Evolutionary conservation across 2,329 filamentous ascomycete species (phyloP), one percentile per base, ranked within the genome.

Genomic region (Chrysoporthe deuterocubensis): DNA sequence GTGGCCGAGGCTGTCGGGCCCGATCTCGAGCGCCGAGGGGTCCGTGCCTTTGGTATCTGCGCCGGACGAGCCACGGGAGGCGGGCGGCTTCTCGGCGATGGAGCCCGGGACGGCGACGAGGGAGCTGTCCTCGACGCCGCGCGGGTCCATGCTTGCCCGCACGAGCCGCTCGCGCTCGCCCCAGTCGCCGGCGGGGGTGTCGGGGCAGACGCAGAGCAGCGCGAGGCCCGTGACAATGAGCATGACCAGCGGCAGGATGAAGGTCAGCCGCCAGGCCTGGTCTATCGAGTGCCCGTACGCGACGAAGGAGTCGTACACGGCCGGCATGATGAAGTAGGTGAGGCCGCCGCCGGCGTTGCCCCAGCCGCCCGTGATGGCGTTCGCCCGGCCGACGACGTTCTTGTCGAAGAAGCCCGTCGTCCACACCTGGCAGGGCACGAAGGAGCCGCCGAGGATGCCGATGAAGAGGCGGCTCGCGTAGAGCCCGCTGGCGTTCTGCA

Each of bases 301-400:
- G 32, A 92, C 86, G 32, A 97, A 83, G 0, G 91, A 92, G 78
- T 96, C 91, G 78, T 91, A 96, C 67, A 97, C 89, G 5, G 92
- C 92, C 1, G 94, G 94, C 93, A 97, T 97, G 73, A 95, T 87
- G 78, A 97, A 96, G 81, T 97, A 97, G 1, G 94, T 97, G 72
- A 97, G 91, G 66, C 94, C 94, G 71, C 94, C 94, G 68, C 94
- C 94, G 37, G 92, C 87, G 73, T 97, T 97, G 63, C 94, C 94
- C 81, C 92, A 90, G 16, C 94, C 94, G 54, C 90, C 94, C 1
- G 93, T 90, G 21, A 97, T 80, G 2, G 93, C 91, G 76, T 97
- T 97, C 70, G 93, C 92, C 6, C 92, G 94, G 60, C 94, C 94
- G 21, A 97, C 91, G 37, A 97, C 85, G 74, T 94, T 96, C 82